Evolutionary conservation across 768 basidiomycete genomes (phyloP).

Genomic region (Termitomyces titanicus): DNA sequence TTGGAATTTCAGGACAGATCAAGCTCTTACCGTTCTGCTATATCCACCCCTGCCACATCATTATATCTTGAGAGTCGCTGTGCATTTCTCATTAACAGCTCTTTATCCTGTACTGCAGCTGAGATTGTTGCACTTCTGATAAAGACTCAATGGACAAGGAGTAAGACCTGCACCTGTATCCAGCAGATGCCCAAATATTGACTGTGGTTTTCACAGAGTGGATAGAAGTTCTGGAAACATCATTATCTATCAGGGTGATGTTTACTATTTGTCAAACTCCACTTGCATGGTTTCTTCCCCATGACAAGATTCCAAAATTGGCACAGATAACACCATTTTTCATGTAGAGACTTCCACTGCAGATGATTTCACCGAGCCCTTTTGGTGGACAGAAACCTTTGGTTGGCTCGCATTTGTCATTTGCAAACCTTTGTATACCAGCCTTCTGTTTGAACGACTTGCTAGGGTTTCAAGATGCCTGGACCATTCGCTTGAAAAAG

Average conservation of each 20-base stretch:
- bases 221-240: neutral
- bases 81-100: too few species aligned
- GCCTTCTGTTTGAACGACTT: neutral
- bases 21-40: too few species aligned
- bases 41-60: neutral
- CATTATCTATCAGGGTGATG: neutral
- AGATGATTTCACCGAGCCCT: neutral
- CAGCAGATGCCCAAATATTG: neutral
- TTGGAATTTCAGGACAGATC: too few species aligned
- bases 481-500: neutral
- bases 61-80: too few species aligned
- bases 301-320: neutral
- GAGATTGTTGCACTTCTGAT: too few species aligned
- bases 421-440: neutral
- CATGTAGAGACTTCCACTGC: neutral
- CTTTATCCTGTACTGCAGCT: too few species aligned
- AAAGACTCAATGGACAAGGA: neutral
- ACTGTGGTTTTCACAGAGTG: neutral
- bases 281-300: neutral
- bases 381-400: constrained; percentile 1
- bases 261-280: neutral
- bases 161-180: neutral
- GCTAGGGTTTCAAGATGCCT: neutral
- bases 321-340: neutral
- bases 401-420: constrained; percentile 2